Evolutionary conservation across 1,284 basidiomycete genomes (phyloP).

Genomic region (Quambalaria eucalypti): DNA sequence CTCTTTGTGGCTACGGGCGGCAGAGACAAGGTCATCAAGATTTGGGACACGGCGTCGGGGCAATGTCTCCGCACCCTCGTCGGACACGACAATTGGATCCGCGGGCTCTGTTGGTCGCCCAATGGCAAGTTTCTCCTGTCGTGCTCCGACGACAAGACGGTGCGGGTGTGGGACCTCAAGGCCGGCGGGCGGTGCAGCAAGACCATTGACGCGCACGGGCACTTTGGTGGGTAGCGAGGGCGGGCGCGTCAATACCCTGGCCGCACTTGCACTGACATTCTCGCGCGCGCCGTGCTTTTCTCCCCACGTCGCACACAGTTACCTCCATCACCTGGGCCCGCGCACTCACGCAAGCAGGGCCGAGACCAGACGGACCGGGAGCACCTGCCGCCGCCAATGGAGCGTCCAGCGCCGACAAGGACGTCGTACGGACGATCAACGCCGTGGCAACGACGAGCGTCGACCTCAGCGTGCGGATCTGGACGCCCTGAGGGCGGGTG

Average conservation of each 20-base stretch:
- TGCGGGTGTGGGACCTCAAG: constrained; percentile 76
- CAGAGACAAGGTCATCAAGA: constrained; percentile 74
- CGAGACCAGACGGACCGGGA: constrained; percentile 14
- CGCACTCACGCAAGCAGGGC: constrained; percentile 21
- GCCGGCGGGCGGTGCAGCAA: constrained; percentile 66
- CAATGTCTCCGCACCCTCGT: constrained; percentile 60
- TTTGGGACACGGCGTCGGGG: constrained; percentile 75
- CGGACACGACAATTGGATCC: constrained; percentile 43
- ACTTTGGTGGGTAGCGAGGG: constrained; percentile 71
- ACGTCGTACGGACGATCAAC: constrained; percentile 24
- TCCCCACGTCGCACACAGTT: background rate
- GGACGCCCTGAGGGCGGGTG: constrained; percentile 30
- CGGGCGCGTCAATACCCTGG: background rate
- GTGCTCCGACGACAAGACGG: constrained; percentile 80
- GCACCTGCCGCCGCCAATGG: constrained; percentile 1
- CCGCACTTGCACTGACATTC: background rate
- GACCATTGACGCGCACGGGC: constrained; percentile 73
- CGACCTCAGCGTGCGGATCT: constrained; percentile 35
- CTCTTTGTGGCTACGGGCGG: constrained; percentile 70
- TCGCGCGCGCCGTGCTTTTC: background rate
- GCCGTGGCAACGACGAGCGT: constrained; percentile 41
- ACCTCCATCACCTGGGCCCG: constrained; percentile 43
- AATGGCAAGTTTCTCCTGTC: constrained; percentile 72
- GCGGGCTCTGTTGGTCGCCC: constrained; percentile 34
- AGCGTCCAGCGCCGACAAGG: constrained; percentile 3